Evolutionary conservation across 306 rosid genomes (phyloP).

Genomic region (Hippophae rhamnoides): DNA sequence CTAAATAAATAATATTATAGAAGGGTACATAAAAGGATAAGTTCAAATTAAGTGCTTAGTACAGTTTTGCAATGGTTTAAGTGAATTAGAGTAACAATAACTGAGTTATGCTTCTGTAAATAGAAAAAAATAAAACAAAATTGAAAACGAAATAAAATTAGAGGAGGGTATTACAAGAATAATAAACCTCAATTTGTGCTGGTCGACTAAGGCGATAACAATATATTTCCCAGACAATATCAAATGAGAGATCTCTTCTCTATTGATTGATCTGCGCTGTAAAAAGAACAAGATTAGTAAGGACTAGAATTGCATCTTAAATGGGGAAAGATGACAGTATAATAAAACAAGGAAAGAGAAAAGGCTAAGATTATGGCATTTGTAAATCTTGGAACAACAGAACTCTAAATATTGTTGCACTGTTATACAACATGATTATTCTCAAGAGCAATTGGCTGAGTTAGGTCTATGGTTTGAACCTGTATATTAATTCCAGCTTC

Average conservation of each 20-base stretch:
- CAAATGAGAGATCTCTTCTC: conserved; percentile 56
- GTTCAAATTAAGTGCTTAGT: no score
- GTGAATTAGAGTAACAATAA: no score
- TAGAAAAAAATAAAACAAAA: conserved; percentile 9
- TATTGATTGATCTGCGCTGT: conserved; percentile 83
- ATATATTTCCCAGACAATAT: conserved; percentile 71
- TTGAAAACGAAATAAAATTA: no score
- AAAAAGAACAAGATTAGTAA: conserved; percentile 5
- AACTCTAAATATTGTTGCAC: conserved; percentile 30
- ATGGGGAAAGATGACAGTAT: neutral
- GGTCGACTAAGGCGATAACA: conserved; percentile 87
- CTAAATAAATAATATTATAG: no score
- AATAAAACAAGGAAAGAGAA: no score
- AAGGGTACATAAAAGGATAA: no score
- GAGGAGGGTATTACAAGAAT: conserved; percentile 11
- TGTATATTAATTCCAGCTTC: conserved; percentile 73
- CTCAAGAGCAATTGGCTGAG: neutral
- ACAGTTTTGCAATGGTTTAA: no score
- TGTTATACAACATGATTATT: conserved; percentile 28
- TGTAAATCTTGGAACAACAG: no score
- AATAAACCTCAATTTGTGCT: conserved; percentile 64
- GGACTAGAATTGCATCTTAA: neutral
- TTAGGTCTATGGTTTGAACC: conserved; percentile 34
- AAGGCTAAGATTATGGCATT: no score
- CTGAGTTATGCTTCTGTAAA: neutral